Percentiles rank a stretch among this genome's conserved stretches.
Conservation (phyloP, 495 filamentous ascomycete species). For the Bryoglossum gracile region DNA sequence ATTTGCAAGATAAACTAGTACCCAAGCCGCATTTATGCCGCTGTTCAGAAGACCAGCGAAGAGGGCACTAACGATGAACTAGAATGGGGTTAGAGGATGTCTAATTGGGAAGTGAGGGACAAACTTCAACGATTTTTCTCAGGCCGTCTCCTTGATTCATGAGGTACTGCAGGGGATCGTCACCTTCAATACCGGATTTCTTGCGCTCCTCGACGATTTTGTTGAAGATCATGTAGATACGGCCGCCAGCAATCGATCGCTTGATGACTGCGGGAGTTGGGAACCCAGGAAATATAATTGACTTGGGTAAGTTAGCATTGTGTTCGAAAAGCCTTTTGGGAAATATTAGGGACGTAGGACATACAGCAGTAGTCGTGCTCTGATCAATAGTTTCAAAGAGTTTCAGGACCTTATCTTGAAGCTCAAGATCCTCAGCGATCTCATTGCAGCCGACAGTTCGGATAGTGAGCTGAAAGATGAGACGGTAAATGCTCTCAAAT, state of each 20-base stretch:
- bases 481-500: constrained; percentile 32
- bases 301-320: constrained; percentile 22
- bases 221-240: constrained; percentile 35
- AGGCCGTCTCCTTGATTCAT: constrained; percentile 34
- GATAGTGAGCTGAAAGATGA: constrained; percentile 36
- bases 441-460: constrained; percentile 36
- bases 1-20: constrained; percentile 33
- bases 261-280: constrained; percentile 24
- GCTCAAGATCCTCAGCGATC: constrained; percentile 31
- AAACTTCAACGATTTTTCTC: constrained; percentile 28
- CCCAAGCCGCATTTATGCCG: constrained; percentile 37
- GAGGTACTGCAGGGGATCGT: constrained; percentile 40
- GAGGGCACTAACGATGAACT: constrained; percentile 35
- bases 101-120: too few relatives aligned
- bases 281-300: constrained; percentile 40
- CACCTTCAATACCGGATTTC: constrained; percentile 28
- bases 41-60: constrained; percentile 34
- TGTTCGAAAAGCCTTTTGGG: too few relatives aligned
- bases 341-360: background rate
- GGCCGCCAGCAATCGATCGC: constrained; percentile 28
- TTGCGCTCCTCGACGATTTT: constrained; percentile 33
- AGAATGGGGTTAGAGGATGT: background rate
- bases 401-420: constrained; percentile 29
- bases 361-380: background rate
- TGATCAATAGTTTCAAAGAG: constrained; percentile 32